A percentile compares a stretch with the other conserved stretches of the same genome.
phyloP scores from a whole-genome alignment of 2,329 filamentous ascomycete genomes.

The Hypomyces rosellus region DNA sequence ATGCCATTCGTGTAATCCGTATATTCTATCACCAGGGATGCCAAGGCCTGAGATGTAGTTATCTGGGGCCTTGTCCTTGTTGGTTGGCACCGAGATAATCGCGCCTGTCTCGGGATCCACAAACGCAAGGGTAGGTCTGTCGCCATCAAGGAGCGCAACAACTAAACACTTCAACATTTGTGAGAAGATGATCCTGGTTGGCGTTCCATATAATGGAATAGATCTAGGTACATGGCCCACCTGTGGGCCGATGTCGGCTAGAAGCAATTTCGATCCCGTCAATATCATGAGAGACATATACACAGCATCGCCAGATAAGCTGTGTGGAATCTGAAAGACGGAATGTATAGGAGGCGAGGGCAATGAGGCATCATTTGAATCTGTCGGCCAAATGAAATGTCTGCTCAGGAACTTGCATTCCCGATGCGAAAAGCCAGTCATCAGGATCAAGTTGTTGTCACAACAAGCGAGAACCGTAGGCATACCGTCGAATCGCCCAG shows the following conservation, averaged over 20 bases:
- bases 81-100: conserved; percentile 41
- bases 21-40: conserved; percentile 50
- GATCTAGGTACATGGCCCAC: conserved; percentile 43
- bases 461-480: conserved; percentile 40
- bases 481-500: conserved; percentile 18
- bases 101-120: conserved; percentile 49
- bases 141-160: conserved; percentile 41
- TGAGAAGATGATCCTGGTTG: conserved; percentile 49
- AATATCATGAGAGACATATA: conserved; percentile 44
- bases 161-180: conserved; percentile 46
- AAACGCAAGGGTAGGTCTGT: conserved; percentile 46
- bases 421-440: conserved; percentile 31
- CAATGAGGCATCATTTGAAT: conserved; percentile 40
- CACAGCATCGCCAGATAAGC: conserved; percentile 32
- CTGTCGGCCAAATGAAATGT: conserved; percentile 45
- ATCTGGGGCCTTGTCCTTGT: conserved; percentile 34
- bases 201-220: conserved; percentile 42
- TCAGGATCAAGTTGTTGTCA: conserved; percentile 39
- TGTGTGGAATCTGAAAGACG: conserved; percentile 35
- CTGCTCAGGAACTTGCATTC: conserved; percentile 32
- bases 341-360: conserved; percentile 43
- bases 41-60: conserved; percentile 52
- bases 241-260: conserved; percentile 45
- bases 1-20: conserved; percentile 58
- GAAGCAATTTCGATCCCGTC: conserved; percentile 42